Evolutionary conservation across 345 rosid species (phyloP).

Genomic region (Eucalyptus erythrocorys): DNA sequence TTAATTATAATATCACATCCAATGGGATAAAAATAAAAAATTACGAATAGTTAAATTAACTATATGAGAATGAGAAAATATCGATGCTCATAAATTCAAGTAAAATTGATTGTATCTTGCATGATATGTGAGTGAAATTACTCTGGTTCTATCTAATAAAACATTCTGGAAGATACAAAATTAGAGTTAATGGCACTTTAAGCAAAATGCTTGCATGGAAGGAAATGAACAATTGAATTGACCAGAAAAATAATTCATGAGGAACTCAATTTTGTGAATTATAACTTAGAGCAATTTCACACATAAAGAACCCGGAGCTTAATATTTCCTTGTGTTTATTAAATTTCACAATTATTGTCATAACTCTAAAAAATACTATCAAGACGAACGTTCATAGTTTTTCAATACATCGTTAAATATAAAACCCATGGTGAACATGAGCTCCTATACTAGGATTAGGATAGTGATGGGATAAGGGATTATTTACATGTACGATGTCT

Average conservation of each 20-base stretch:
- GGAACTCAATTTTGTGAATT: neutral
- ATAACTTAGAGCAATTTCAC: neutral
- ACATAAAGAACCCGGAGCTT: neutral
- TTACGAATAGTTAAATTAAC: neutral
- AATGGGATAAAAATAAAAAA: neutral
- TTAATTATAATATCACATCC: neutral
- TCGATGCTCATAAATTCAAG: neutral
- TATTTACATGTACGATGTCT: neutral
- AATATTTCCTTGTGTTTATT: neutral
- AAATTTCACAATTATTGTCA: neutral
- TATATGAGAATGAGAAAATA: neutral
- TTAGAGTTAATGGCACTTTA: neutral
- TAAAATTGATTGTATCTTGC: neutral
- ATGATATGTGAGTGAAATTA: neutral
- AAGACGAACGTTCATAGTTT: neutral
- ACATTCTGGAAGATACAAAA: neutral
- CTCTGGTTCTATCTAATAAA: neutral
- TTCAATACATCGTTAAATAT: neutral
- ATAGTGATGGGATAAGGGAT: neutral
- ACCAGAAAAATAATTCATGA: neutral
- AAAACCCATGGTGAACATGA: neutral
- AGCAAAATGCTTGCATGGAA: neutral
- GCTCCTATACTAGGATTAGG: neutral
- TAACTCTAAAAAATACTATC: neutral
- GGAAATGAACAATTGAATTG: neutral